Evolutionary conservation across 1,284 basidiomycete genomes (phyloP), one percentile per base, ranked within the genome.

Genomic region (Rhodotorula sp.): DNA sequence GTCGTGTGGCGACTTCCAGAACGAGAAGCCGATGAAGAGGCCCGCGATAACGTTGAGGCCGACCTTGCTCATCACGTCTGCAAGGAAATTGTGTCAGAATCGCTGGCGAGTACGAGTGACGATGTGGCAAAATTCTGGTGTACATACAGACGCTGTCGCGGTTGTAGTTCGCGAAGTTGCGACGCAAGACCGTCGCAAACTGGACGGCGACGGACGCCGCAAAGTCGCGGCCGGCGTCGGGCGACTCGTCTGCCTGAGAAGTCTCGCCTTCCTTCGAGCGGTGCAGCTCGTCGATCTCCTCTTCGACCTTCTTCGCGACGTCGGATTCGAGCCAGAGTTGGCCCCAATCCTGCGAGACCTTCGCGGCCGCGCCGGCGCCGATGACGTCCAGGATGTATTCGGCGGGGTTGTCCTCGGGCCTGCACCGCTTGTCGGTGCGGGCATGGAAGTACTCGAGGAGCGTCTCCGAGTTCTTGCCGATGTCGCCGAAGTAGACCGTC

Each of bases 401-500:
- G 60, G 81, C 81, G 22, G 84, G 84, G 79, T 87, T 87, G 75
- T 81, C 83, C 27, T 30, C 39, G 61, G 83, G 81, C 17, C 77
- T 74, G 47, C 84, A 84, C 22, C 76, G 67, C 47, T 79, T 76
- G 17, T 84, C 85, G 51, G 84, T 84, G 64, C 84, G 83, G 13
- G 79, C 78, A 62, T 82, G 83, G 74, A 92, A 92, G 80, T 91
- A 92, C 27, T 83, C 76, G 72, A 83, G 80, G 32, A 86, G 79
- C 20, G 82, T 80, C 7, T 51, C 19, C 6, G 83, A 83, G 76
- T 86, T 85, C 46, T 81, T 72, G 24, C 76, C 82, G 82, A 91
- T 80, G 66, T 91, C 86, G 30, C 90, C 90, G 74, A 90, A 91
- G 79, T 89, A 91, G 2, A 89, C 88, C 0, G 86, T 90, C 79